Conservation (phyloP, 805 yeast genomes). For the Cyberlindnera nakhonratchasimensis region DNA sequence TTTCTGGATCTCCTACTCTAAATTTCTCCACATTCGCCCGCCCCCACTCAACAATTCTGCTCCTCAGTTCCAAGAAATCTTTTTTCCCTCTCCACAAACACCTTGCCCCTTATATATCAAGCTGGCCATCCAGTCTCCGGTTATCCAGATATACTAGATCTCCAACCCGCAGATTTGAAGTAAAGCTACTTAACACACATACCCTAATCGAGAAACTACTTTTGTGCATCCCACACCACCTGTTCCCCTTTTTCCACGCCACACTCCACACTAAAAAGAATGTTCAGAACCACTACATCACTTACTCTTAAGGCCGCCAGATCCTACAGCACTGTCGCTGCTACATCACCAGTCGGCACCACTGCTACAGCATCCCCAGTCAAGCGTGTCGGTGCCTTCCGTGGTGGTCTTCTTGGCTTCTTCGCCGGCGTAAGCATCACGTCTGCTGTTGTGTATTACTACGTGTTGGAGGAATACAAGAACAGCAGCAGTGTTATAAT, state of each 20-base stretch:
- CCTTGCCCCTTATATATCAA: too few species aligned
- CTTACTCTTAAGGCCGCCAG: constrained; percentile 2
- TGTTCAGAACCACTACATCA: constrained; percentile 2
- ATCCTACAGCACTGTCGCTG: constrained; percentile 10
- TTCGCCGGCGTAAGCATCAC: constrained; percentile 72
- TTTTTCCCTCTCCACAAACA: background rate
- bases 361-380: constrained; percentile 9
- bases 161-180: too few species aligned
- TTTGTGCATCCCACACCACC: background rate
- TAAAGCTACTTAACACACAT: too few species aligned
- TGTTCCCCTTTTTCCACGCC: background rate
- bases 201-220: too few species aligned
- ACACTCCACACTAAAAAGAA: background rate
- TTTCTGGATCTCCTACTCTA: too few species aligned
- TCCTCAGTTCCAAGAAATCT: background rate
- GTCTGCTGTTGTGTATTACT: constrained; percentile 73
- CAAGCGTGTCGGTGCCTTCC: constrained; percentile 37
- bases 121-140: too few species aligned
- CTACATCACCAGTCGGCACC: too few species aligned
- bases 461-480: constrained; percentile 74
- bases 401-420: constrained; percentile 66
- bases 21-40: constrained; percentile 5
- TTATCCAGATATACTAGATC: too few species aligned
- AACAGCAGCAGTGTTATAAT: constrained; percentile 67
- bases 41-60: too few species aligned